phyloP scores from a whole-genome alignment of 1,139 yeast genomes.

The Yamadazyma siamensis region DNA sequence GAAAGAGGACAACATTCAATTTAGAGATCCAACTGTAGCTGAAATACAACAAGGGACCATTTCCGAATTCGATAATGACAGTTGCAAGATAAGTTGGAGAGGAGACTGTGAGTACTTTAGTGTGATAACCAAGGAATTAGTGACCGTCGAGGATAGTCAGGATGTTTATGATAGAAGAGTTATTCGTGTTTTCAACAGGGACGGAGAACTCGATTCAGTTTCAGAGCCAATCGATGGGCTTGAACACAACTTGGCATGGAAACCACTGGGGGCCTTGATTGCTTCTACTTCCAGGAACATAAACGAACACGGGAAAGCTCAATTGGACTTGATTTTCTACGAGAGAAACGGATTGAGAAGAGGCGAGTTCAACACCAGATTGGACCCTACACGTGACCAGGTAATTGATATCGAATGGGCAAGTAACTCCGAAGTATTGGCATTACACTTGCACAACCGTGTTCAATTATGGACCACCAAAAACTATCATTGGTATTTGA shows the following conservation, averaged over 20 bases:
- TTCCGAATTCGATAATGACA: slow-evolving; percentile 49
- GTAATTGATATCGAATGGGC: slow-evolving; percentile 75
- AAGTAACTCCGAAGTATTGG: slow-evolving; percentile 72
- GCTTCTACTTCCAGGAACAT: slow-evolving; percentile 70
- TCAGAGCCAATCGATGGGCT: slow-evolving; percentile 88
- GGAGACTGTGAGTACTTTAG: slow-evolving; percentile 90
- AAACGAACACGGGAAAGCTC: slow-evolving; percentile 46
- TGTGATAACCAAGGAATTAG: slow-evolving; percentile 59
- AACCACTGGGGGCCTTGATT: slow-evolving; percentile 85
- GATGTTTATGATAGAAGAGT: slow-evolving; percentile 62
- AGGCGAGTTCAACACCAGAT: slow-evolving; percentile 75
- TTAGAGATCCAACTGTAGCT: slow-evolving; percentile 91
- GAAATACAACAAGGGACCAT: slow-evolving; percentile 66
- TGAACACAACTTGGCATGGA: slow-evolving; percentile 77
- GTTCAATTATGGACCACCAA: slow-evolving; percentile 88
- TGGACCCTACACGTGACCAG: slow-evolving; percentile 43
- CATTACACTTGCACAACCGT: slow-evolving; percentile 57
- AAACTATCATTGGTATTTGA: slow-evolving; percentile 94
- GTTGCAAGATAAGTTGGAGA: slow-evolving; percentile 74
- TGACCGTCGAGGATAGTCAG: slow-evolving; percentile 31
- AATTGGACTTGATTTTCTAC: slow-evolving; percentile 66
- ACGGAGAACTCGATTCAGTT: slow-evolving; percentile 76
- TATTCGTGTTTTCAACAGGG: slow-evolving; percentile 76
- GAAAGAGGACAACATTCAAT: slow-evolving; percentile 50
- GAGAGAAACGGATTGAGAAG: slow-evolving; percentile 93